Base-by-base conservation (phyloP, 805 yeast species). In the Candida anglica region DNA sequence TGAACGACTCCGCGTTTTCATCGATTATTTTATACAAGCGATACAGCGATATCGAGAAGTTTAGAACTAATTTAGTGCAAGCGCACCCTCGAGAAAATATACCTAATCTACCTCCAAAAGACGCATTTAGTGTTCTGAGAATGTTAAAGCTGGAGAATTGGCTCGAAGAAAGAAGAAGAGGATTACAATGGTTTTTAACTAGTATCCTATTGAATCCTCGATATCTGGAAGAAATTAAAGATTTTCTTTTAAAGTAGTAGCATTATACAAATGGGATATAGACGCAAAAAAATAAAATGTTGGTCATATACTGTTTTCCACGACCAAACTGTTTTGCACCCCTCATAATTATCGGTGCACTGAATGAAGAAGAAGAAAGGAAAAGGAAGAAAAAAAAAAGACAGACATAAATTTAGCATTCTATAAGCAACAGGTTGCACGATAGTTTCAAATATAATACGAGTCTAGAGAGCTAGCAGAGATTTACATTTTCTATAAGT, bases 161-260 rank as follows among this genome's bases (percentile, higher is more conserved):
- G 75, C 50, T 79, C 6, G 79, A 75, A 37, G 60, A 60, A 11
- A 52, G 86, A 28, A 56, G 82, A 14, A 67, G 64, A 37, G 80
- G 81, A 0, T 52, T 79, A 15, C 85, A 79, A 45, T 73, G 72
- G 66, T 79, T 80, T 56, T 48, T 79, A 47, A 73, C 73, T 44
- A 69, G 69, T 27, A 69, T 77, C 4, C 52, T 79, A 10, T 56
- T 78, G 44, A 73, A 77, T 43, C 76, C 82, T 0, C 50, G 59
- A 15, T 53, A 63, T 19, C 61, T 63, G 40, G 60, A 60, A n/a
- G 29, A 17, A 11, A 23, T 25, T 6, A 32, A 16, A 16, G 34
- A 24, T 5, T 32, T 32, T 15, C 15, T 32, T 19, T 25, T 32
- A 19, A 13, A 4, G 20, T 9, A 25, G 22, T 7, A 20, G 10